Evolutionary conservation across 495 filamentous ascomycete genomes (phyloP), one percentile per base, ranked within the genome.

Genomic region (Podospora didyma): DNA sequence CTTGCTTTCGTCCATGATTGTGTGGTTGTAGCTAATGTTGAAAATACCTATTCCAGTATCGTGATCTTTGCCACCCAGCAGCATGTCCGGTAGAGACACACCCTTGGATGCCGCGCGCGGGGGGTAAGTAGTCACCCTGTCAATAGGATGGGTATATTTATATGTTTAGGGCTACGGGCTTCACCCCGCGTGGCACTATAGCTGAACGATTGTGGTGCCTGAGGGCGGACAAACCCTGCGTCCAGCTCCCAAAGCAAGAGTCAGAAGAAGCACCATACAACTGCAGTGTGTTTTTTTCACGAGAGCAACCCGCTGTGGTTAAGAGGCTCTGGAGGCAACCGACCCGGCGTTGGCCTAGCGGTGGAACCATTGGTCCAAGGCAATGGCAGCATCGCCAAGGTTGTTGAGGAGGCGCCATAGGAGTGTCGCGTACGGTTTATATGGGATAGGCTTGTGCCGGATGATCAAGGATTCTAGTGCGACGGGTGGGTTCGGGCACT

Each of bases 381-480:
- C 34, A 37, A 37, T 37, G 34, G 34, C 34, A 37, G 34, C 34
- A 37, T 37, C 34, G 16, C 34, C 34, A 37, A 37, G 34, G 34
- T 37, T 37, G 34, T 16, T 2, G 34, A 37, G 34, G 34, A 37
- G 2, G 34, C 34, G 34, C 34, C 34, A 37, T 37, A 37, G 34
- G 1, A 16, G 34, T 37, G 34, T 2, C 34, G 34, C 34, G 34
- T 37, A 37, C 34, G 50, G 50, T 34, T 53, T 42, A 34, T 26
- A 53, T 21, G 50, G 50, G 50, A 53, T 53, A 42, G 44, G 1
- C 22, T 42, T 53, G 41, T 54, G 51, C 20, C 23, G 39, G 42
- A 54, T 46, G 23, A 54, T 54, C 51, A 54, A 54, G 51, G 51
- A 54, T 54, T 54, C 51, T 37, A 41, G 51, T 46, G 51, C 46